Percentiles rank a stretch among this genome's conserved stretches.
These are phyloP conservation scores for Diutina mesorugosa DNA, from an alignment of 1,139 yeast species.

Conservation along the genomic window DNA sequence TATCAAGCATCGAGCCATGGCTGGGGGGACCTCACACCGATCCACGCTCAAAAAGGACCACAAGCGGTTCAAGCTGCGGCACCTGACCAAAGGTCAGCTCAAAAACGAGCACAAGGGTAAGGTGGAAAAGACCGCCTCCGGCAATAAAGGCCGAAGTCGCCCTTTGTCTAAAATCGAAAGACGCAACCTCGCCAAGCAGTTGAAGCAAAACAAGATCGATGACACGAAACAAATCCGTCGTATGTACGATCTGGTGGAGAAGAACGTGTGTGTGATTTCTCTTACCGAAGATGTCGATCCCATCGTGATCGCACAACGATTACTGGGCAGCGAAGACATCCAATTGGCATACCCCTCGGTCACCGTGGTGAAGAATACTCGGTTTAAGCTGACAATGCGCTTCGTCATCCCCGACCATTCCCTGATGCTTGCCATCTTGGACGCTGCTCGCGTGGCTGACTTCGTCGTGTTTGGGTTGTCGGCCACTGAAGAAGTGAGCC, in stretches of 20 bases:
- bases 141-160: slow-evolving; percentile 22
- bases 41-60: slow-evolving; percentile 73
- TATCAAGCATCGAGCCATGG: neutral
- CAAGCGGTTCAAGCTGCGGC: slow-evolving; percentile 83
- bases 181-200: slow-evolving; percentile 66
- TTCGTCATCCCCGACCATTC: slow-evolving; percentile 62
- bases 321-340: slow-evolving; percentile 17
- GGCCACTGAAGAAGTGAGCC: slow-evolving; percentile 72
- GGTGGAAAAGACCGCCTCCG: slow-evolving; percentile 44
- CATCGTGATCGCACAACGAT: slow-evolving; percentile 35
- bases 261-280: slow-evolving; percentile 70
- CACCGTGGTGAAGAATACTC: slow-evolving; percentile 33
- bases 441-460: slow-evolving; percentile 83
- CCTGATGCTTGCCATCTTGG: slow-evolving; percentile 59
- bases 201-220: slow-evolving; percentile 58
- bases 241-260: slow-evolving; percentile 78
- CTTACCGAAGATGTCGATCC: slow-evolving; percentile 63
- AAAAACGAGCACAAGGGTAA: slow-evolving; percentile 77
- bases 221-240: slow-evolving; percentile 40
- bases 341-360: slow-evolving; percentile 33
- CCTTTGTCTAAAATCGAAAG: slow-evolving; percentile 52
- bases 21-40: slow-evolving; percentile 64
- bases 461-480: slow-evolving; percentile 79
- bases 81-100: slow-evolving; percentile 80
- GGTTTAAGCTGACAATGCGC: slow-evolving; percentile 68